A percentile compares a stretch with the other conserved stretches of the same genome.
phyloP scores from a whole-genome alignment of 306 rosid species.

The Trifolium fragiferum region DNA sequence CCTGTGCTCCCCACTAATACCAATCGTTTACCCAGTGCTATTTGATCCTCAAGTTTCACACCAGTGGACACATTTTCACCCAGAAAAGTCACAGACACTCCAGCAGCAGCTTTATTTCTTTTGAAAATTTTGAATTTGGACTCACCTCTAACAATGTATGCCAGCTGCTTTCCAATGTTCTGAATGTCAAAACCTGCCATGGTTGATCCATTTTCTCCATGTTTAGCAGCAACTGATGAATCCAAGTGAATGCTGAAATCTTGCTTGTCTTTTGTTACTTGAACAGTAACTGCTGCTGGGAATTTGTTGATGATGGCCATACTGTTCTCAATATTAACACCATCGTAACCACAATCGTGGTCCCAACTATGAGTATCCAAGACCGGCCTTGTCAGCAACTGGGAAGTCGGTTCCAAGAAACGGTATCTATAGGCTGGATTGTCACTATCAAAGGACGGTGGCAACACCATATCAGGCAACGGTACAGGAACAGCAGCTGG shows the following conservation, averaged over 20 bases:
- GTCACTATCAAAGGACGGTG: slow-evolving; percentile 95
- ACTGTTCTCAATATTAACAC: slow-evolving; percentile 84
- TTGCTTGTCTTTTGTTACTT: slow-evolving; percentile 93
- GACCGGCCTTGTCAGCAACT: slow-evolving; percentile 91
- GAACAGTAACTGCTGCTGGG: slow-evolving; percentile 83
- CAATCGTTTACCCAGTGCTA: slow-evolving; percentile 83
- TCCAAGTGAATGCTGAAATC: slow-evolving; percentile 94
- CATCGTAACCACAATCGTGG: slow-evolving; percentile 98
- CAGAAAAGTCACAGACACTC: slow-evolving; percentile 81
- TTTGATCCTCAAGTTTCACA: slow-evolving; percentile 89
- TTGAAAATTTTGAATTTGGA: slow-evolving; percentile 76
- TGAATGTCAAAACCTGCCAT: slow-evolving; percentile 99
- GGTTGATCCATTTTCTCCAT: slow-evolving; percentile 81
- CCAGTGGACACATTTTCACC: slow-evolving; percentile 93
- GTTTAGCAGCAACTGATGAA: slow-evolving; percentile 89
- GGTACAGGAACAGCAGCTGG: slow-evolving; percentile 99
- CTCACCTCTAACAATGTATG: slow-evolving; percentile 69
- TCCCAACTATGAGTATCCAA: slow-evolving; percentile 97
- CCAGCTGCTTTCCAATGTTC: slow-evolving; percentile 66
- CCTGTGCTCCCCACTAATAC: slow-evolving; percentile 88
- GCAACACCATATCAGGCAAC: slow-evolving; percentile 91
- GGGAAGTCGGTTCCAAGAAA: slow-evolving; percentile 95
- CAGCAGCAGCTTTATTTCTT: slow-evolving; percentile 88
- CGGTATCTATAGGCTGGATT: slow-evolving; percentile 92
- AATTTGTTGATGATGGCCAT: slow-evolving; percentile 70